phyloP scores from a whole-genome alignment of 1,139 yeast species.

The Eremothecium gossypii region DNA sequence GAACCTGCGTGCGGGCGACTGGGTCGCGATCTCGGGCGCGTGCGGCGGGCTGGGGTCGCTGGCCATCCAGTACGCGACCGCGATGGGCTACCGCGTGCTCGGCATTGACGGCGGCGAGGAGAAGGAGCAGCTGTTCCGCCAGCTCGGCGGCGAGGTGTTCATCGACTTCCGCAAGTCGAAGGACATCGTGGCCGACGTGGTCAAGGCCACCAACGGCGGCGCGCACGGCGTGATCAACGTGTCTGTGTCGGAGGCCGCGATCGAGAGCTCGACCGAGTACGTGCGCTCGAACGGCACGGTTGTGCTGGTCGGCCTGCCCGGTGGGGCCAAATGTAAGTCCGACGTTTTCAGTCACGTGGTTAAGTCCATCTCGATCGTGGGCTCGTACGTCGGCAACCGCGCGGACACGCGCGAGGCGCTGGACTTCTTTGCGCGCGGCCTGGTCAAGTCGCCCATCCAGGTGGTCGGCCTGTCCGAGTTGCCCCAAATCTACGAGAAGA shows the following conservation, averaged over 20 bases:
- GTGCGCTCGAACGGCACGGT: constrained; percentile 70
- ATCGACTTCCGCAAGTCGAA: constrained; percentile 50
- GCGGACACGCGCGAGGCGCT: constrained; percentile 70
- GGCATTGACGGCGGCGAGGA: constrained; percentile 70
- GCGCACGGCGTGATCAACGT: constrained; percentile 77
- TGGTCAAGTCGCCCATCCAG: constrained; percentile 61
- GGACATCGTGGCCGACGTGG: constrained; percentile 46
- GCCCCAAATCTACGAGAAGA: constrained; percentile 51
- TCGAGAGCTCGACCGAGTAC: constrained; percentile 57
- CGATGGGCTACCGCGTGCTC: constrained; percentile 70
- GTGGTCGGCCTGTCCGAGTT: constrained; percentile 59
- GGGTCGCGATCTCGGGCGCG: constrained; percentile 78
- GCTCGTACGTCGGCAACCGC: constrained; percentile 76
- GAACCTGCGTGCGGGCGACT: constrained; percentile 56
- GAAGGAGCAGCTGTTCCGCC: constrained; percentile 46
- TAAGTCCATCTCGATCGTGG: constrained; percentile 53
- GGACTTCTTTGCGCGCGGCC: constrained; percentile 63
- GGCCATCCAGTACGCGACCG: constrained; percentile 73
- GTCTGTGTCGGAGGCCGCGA: constrained; percentile 68
- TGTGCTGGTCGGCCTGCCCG: constrained; percentile 75
- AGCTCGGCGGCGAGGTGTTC: constrained; percentile 61
- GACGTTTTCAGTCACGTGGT: constrained; percentile 59
- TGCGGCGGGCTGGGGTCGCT: constrained; percentile 80
- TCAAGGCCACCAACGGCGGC: constrained; percentile 57
- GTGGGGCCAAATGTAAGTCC: constrained; percentile 53